Conservation (phyloP, 2,329 filamentous ascomycete genomes). For the Zymoseptoria pseudotritici region DNA sequence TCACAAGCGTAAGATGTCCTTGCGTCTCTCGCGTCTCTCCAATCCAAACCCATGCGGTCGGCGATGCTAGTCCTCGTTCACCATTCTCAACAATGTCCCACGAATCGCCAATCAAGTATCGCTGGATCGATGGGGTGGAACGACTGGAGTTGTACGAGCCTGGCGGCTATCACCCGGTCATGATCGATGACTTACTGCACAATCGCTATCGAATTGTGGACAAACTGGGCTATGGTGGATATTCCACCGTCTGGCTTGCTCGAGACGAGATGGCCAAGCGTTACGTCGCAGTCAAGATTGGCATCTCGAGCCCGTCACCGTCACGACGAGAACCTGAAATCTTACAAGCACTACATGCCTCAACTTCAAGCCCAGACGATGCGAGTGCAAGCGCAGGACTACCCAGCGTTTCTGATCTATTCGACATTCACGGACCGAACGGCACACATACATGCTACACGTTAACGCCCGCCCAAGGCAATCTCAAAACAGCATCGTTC, state of each 20-base stretch:
- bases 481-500: background rate
- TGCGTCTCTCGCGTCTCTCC: too few relatives aligned
- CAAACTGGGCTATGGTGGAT: conserved; percentile 37
- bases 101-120: too few relatives aligned
- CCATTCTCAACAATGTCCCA: too few relatives aligned
- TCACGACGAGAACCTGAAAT: background rate
- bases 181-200: background rate
- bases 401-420: background rate
- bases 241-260: conserved; percentile 38
- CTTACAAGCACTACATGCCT: background rate
- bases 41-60: too few relatives aligned
- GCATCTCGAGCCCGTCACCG: background rate
- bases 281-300: conserved; percentile 1
- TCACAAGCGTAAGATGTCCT: too few relatives aligned
- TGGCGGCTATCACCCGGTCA: background rate
- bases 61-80: too few relatives aligned
- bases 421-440: background rate
- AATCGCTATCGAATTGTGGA: conserved; percentile 32
- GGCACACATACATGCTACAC: background rate
- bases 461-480: background rate
- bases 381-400: background rate
- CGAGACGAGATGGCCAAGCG: conserved; percentile 19
- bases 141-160: background rate
- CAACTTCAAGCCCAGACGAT: background rate
- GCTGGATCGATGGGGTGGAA: background rate